Percentiles rank a stretch among this genome's conserved stretches.
These are phyloP conservation scores for Porcisia hertigi DNA, from an alignment of 208 protist genomes.

Conservation along the genomic window DNA sequence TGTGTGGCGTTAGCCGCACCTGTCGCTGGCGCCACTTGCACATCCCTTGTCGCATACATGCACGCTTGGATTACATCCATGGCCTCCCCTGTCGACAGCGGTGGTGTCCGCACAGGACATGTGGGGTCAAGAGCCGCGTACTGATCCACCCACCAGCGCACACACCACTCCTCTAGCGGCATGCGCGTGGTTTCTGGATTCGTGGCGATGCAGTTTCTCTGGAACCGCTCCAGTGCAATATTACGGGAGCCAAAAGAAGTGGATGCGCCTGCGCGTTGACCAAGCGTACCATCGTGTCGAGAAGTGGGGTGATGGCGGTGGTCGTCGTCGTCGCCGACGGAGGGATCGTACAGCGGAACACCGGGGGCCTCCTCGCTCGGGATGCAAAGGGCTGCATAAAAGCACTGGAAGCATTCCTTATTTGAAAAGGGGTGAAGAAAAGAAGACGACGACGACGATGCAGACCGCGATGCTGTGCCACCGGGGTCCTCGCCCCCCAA, in stretches of 20 bases:
- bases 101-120: background rate
- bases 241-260: background rate
- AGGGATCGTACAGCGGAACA: conserved; percentile 4
- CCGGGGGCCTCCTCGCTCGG: conserved; percentile 29
- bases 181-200: conserved; percentile 8
- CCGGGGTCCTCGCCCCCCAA: background rate
- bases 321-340: too few species aligned
- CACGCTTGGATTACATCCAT: conserved; percentile 30
- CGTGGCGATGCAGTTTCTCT: conserved; percentile 6
- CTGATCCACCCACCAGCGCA: conserved; percentile 35
- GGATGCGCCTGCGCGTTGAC: background rate
- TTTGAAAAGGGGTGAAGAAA: background rate
- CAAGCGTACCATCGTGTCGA: background rate
- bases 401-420: conserved; percentile 20
- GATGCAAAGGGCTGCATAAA: conserved; percentile 23
- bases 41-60: conserved; percentile 14
- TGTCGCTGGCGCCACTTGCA: background rate
- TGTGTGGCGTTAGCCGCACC: background rate
- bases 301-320: background rate
- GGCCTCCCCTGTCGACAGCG: conserved; percentile 17
- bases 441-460: background rate
- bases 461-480: background rate
- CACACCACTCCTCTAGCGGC: conserved; percentile 56
- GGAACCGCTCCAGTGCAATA: background rate
- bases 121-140: background rate